phyloP scores from a whole-genome alignment of 495 filamentous ascomycete species.

The Neurospora sp. region DNA sequence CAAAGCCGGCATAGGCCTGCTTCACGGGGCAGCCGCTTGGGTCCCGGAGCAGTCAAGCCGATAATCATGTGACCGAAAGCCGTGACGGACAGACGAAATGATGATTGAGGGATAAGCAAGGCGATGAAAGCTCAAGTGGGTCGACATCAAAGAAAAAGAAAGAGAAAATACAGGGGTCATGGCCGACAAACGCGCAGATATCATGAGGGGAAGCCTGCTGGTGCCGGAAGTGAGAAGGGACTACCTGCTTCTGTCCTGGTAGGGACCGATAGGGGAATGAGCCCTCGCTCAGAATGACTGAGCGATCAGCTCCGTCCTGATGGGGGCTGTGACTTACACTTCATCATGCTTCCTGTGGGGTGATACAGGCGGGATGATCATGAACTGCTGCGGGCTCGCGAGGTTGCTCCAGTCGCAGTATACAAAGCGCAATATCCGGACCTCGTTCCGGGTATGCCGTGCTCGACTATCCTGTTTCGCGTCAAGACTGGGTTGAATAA shows the following conservation, averaged over 20 bases:
- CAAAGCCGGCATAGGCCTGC: neutral
- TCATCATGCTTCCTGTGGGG: slow-evolving; percentile 19
- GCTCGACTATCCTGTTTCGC: neutral
- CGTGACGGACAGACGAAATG: neutral
- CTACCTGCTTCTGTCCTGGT: neutral
- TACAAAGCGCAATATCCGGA: slow-evolving; percentile 11
- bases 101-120: neutral
- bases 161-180: neutral
- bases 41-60: neutral
- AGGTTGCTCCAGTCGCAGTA: neutral
- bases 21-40: neutral
- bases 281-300: neutral
- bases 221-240: neutral
- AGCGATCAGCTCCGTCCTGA: neutral
- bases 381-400: slow-evolving; percentile 4
- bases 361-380: slow-evolving; percentile 12
- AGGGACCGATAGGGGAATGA: neutral
- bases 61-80: neutral
- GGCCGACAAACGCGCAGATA: neutral
- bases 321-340: slow-evolving; percentile 22
- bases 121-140: neutral
- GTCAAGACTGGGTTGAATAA: slow-evolving; percentile 3
- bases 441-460: slow-evolving; percentile 9
- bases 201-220: neutral
- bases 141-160: neutral